A percentile compares a stretch with the other conserved stretches of the same genome.
These are phyloP conservation scores for Sporisorium iseilematis-ciliati DNA, from an alignment of 1,284 basidiomycete genomes.

Conservation along the genomic window DNA sequence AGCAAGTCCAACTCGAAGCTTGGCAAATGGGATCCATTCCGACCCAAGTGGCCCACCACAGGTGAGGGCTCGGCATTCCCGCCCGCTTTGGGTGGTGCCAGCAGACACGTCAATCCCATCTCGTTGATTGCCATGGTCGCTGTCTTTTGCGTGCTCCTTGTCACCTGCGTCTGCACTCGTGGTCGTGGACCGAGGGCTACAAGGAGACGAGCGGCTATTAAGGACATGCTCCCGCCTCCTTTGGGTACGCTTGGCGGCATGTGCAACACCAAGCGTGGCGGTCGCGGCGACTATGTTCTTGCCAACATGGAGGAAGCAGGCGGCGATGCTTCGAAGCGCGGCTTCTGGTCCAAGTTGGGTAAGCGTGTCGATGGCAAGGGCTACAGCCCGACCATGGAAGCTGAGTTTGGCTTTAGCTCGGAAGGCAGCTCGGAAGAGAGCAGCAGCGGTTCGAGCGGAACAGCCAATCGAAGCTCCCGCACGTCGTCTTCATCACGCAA, in stretches of 20 bases:
- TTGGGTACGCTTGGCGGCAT: conserved; percentile 50
- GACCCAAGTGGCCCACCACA: conserved; percentile 45
- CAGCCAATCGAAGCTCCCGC: conserved; percentile 21
- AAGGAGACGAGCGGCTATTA: conserved; percentile 44
- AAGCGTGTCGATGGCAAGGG: conserved; percentile 37
- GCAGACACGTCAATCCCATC: conserved; percentile 33
- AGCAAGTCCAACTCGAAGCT: conserved; percentile 43
- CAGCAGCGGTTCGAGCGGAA: conserved; percentile 32
- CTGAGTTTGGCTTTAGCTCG: conserved; percentile 49
- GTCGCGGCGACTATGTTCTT: conserved; percentile 60
- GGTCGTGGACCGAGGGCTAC: conserved; percentile 50
- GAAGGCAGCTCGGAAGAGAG: conserved; percentile 55
- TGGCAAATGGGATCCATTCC: conserved; percentile 47
- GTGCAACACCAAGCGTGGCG: conserved; percentile 36
- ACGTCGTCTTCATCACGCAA: conserved; percentile 20
- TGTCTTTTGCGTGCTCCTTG: conserved; percentile 44
- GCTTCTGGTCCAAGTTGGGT: conserved; percentile 48
- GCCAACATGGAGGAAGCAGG: conserved; percentile 63
- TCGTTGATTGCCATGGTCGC: conserved; percentile 39
- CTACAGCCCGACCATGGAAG: conserved; percentile 50
- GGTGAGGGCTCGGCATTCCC: conserved; percentile 51
- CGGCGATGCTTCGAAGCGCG: conserved; percentile 29
- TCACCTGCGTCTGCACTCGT: conserved; percentile 52
- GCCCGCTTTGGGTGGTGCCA: conserved; percentile 30
- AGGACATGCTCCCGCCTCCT: conserved; percentile 56